Conservation (phyloP, 1,139 yeast species). For the Pneumocystis oryctolagi region DNA sequence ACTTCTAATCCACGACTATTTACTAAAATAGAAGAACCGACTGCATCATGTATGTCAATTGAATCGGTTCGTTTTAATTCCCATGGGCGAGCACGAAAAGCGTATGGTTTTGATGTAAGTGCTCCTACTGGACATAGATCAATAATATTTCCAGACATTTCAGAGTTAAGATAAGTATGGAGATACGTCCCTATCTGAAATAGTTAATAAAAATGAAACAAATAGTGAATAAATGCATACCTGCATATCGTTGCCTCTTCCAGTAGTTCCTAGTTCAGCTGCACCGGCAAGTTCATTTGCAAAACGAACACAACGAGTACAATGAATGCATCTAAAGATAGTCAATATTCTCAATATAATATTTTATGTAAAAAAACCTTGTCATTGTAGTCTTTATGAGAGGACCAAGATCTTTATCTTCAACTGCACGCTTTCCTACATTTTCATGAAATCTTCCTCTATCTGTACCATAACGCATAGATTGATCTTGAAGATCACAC, state of each 20-base stretch:
- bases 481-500: conserved; percentile 83
- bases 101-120: conserved; percentile 75
- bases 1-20: conserved; percentile 83
- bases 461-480: conserved; percentile 70
- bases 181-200: conserved; percentile 60
- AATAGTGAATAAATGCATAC: neutral
- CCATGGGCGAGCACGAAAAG: conserved; percentile 89
- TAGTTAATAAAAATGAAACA: neutral
- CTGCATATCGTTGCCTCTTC: conserved; percentile 86
- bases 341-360: neutral
- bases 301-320: conserved; percentile 83
- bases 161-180: conserved; percentile 71
- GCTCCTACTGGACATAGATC: conserved; percentile 93
- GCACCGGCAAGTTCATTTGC: conserved; percentile 89
- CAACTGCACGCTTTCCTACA: conserved; percentile 77
- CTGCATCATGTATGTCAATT: conserved; percentile 70
- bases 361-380: conserved; percentile 26
- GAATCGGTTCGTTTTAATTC: conserved; percentile 82
- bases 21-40: conserved; percentile 71
- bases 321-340: conserved; percentile 48
- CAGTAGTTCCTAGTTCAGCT: conserved; percentile 76
- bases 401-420: conserved; percentile 83
- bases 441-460: conserved; percentile 74
- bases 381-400: conserved; percentile 83
- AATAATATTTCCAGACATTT: conserved; percentile 74